Base-by-base conservation (phyloP, 495 filamentous ascomycete genomes). In the Lepidopterella palustris region DNA sequence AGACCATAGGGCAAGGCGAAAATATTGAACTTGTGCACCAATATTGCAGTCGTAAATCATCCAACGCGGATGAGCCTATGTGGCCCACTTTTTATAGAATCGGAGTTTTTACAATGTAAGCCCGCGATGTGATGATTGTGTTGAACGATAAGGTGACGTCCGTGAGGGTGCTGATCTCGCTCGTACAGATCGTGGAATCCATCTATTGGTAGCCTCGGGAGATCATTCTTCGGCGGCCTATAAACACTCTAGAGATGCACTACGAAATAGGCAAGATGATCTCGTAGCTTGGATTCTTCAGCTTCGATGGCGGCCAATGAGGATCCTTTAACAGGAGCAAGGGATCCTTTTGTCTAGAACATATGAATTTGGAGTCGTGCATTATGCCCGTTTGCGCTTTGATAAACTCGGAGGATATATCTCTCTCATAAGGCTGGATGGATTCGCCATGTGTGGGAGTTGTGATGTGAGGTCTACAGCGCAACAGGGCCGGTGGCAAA, bases 81-180 rank as follows among this genome's bases (percentile, higher is more conserved):
- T 29, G 47, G 48, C 47, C 26, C 58, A 55, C 28, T 25, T 55
- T 26, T 35, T 20, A 54, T 15, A 27, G 31, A 29, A 39, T 21
- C 9, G 8, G 39, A 31, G 3, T 11, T 26, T 29, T 53, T 59
- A 45, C 32, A 84, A 58, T 85, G 81, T 0, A 77, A 72, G 10
- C 85, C 84, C 13, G 84, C 81, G 8, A 85, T 72, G 2, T 84
- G 84, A 68, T 87, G 85, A 59, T 87, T 85, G 65, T 88, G 85
- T 64, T 87, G 85, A 26, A 87, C 75, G 31, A 87, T 77, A 61
- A 86, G 87, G 63, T 87, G 84, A 23, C 71, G 73, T 9, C 83
- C 85, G 18, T 72, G 50, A 5, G 63, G 53, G 53, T 80, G 68
- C 59, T 76, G 53, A 65, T 82, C 81, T 8, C 72, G 64, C 25